Percentiles rank a stretch among this genome's conserved stretches.
Conservation (phyloP, 2,329 filamentous ascomycete species). For the Albophoma yamanashiensis region DNA sequence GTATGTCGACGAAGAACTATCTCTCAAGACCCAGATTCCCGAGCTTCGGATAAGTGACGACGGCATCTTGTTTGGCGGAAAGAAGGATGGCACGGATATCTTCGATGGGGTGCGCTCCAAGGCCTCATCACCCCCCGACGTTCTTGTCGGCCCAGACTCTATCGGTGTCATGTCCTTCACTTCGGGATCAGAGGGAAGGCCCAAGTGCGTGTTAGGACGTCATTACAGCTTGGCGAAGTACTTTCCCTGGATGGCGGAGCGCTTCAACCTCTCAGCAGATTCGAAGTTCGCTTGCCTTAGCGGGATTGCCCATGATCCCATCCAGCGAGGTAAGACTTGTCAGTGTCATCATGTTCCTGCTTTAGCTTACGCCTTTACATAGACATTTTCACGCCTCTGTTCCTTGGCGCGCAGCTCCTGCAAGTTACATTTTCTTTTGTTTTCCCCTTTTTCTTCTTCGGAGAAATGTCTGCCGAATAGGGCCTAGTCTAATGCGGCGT, state of each 20-base stretch:
- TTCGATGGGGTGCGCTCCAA: conserved; percentile 41
- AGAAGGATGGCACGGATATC: conserved; percentile 53
- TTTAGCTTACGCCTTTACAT: no score
- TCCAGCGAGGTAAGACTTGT: conserved; percentile 30
- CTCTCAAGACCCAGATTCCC: conserved; percentile 65
- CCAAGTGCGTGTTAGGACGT: conserved; percentile 79
- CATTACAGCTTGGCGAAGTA: conserved; percentile 82
- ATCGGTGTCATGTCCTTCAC: conserved; percentile 68
- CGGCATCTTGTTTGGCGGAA: conserved; percentile 61
- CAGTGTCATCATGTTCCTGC: no score
- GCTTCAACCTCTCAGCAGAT: conserved; percentile 61
- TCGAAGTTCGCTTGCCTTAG: conserved; percentile 69
- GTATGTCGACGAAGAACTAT: conserved; percentile 64
- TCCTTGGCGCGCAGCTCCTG: conserved; percentile 69
- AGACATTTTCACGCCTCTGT: conserved; percentile 83
- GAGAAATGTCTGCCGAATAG: no score
- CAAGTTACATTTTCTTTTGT: conserved; percentile 9
- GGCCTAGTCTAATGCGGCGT: no score
- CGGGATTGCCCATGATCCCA: conserved; percentile 71
- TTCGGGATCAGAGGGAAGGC: conserved; percentile 63
- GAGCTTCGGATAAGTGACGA: conserved; percentile 61
- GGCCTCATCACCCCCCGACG: conserved; percentile 48
- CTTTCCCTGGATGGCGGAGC: conserved; percentile 87
- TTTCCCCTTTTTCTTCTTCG: no score
- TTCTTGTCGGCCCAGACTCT: conserved; percentile 79